Percentiles rank a stretch among this genome's conserved stretches.
These are phyloP conservation scores for Amphibolis antarctica DNA, from an alignment of 106 monocot species.

Conservation along the genomic window DNA sequence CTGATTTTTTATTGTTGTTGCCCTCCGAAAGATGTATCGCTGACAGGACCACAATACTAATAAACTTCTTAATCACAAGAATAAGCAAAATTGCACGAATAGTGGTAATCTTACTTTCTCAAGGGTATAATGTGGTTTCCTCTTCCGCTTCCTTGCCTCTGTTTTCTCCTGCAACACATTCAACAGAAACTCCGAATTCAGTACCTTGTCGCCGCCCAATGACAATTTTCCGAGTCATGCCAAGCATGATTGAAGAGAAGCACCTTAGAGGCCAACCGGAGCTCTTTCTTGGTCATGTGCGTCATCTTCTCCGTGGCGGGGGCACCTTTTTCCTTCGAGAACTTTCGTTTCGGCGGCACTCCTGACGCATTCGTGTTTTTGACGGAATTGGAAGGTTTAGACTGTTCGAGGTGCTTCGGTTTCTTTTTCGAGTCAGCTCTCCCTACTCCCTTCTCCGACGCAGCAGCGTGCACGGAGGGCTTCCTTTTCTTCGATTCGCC, in stretches of 20 bases:
- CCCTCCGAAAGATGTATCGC: background rate
- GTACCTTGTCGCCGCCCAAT: background rate
- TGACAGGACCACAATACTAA: background rate
- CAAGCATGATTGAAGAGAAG: background rate
- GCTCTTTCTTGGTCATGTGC: conserved; percentile 5
- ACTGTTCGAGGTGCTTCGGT: background rate
- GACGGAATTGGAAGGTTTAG: background rate
- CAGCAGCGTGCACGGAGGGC: background rate
- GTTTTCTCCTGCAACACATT: conserved; percentile 1
- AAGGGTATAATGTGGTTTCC: conserved; percentile 6
- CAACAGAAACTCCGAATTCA: background rate
- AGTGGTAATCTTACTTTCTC: conserved; percentile 3
- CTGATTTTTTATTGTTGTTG: too few species aligned
- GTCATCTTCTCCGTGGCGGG: background rate
- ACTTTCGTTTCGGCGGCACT: background rate
- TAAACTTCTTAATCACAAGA: background rate
- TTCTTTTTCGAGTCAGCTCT: background rate
- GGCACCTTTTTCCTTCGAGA: background rate
- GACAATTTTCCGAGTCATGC: background rate
- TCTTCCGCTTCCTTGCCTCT: conserved; percentile 5
- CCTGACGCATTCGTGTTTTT: background rate
- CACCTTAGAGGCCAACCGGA: conserved; percentile 8
- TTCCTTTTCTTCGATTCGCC: conserved; percentile 8
- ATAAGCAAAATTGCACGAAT: background rate
- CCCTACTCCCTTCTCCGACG: background rate